Evolutionary conservation across 2,329 filamentous ascomycete species (phyloP).

Genomic region (Didymella lethalis): DNA sequence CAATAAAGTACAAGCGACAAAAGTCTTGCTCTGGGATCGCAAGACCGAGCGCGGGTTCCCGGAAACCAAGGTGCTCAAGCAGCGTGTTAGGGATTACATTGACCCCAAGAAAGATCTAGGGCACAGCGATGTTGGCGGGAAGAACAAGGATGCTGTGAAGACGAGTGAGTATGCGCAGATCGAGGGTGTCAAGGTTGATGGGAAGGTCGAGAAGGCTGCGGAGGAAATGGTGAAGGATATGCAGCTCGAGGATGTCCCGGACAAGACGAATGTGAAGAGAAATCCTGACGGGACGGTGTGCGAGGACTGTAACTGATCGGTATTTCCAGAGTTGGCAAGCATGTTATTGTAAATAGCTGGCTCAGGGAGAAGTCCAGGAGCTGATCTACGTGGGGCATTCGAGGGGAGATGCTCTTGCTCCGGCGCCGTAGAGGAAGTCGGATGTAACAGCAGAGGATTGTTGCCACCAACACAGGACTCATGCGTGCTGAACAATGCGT

Average conservation of each 20-base stretch:
- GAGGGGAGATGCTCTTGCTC: no score
- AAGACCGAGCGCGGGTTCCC: conserved; percentile 86
- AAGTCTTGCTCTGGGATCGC: conserved; percentile 82
- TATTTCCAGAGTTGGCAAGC: background rate
- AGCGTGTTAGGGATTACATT: conserved; percentile 80
- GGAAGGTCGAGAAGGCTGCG: conserved; percentile 1
- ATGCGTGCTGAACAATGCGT: no score
- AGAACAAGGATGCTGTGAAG: conserved; percentile 43
- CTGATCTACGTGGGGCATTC: background rate
- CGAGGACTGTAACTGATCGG: conserved; percentile 47
- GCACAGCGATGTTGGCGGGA: conserved; percentile 63
- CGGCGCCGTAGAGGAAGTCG: no score
- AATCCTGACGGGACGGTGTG: conserved; percentile 49
- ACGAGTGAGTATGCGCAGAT: background rate
- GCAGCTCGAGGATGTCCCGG: conserved; percentile 4
- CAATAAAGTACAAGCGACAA: conserved; percentile 45
- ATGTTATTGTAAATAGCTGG: no score
- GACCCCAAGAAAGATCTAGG: conserved; percentile 80
- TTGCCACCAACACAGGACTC: no score
- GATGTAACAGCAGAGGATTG: no score
- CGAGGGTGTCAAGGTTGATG: conserved; percentile 9
- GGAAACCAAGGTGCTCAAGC: conserved; percentile 91
- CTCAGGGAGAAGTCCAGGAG: background rate
- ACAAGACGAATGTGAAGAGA: conserved; percentile 30
- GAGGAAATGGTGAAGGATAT: conserved; percentile 12